Conservation (phyloP, 225 moss, liverwort and hornwort genomes). For the Polytrichum formosum region DNA sequence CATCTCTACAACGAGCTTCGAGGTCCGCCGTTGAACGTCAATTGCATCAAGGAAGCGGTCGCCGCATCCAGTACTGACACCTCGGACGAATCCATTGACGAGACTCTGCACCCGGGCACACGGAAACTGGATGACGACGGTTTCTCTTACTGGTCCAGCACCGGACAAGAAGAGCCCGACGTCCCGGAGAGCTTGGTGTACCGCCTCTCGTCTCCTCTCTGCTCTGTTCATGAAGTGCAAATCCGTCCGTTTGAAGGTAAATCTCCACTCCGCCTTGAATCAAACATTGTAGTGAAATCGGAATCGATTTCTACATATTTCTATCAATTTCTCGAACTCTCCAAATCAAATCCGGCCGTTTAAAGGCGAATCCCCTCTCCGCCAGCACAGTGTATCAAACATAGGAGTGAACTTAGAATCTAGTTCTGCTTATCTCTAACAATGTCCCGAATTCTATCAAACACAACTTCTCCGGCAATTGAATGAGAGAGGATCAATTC, state of each 20-base stretch:
- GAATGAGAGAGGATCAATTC: no score
- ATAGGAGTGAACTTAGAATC: no score
- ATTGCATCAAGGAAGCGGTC: slow-evolving; percentile 5
- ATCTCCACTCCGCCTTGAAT: background rate
- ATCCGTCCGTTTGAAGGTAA: slow-evolving; percentile 8
- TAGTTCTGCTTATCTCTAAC: no score
- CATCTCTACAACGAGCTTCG: slow-evolving; percentile 8
- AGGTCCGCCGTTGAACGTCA: background rate
- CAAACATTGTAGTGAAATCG: background rate
- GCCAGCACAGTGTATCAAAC: no score
- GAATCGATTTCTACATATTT: no score
- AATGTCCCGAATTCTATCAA: no score
- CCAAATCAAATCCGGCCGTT: no score
- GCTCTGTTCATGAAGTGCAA: slow-evolving; percentile 10
- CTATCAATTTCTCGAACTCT: no score
- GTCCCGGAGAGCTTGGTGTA: slow-evolving; percentile 6
- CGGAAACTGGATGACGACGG: slow-evolving; percentile 1
- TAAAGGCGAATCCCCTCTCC: no score
- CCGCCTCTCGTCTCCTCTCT: slow-evolving; percentile 1
- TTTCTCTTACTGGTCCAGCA: slow-evolving; percentile 9
- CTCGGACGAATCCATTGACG: slow-evolving; percentile 1
- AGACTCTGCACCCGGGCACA: slow-evolving; percentile 8
- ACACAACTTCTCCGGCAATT: no score
- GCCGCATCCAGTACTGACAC: slow-evolving; percentile 7
- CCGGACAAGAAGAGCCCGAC: slow-evolving; percentile 2